phyloP scores from a whole-genome alignment of 78 protist genomes.

The Isochrysis galbana region DNA sequence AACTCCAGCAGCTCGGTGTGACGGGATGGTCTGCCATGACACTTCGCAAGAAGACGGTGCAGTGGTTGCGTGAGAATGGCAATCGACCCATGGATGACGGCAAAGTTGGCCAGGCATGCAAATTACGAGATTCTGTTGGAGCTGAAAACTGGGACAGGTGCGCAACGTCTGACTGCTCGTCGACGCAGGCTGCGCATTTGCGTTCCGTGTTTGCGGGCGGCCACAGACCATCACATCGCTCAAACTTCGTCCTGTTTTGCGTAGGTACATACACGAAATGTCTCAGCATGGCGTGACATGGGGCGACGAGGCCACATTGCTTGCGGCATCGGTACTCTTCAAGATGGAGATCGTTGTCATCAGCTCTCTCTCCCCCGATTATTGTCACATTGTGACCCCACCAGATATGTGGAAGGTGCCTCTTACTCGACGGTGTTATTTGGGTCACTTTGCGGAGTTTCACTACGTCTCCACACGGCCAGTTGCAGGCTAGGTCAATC shows the following conservation, averaged over 20 bases:
- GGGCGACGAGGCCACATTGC: slow-evolving; percentile 25
- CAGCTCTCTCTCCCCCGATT: not conserved
- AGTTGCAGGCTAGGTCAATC: no score
- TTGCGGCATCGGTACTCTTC: not conserved
- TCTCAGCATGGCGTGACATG: not conserved
- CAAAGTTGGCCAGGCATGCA: not conserved
- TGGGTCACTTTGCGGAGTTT: not conserved
- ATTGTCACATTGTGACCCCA: slow-evolving; percentile 7
- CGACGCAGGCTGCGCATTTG: no score
- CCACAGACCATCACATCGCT: no score
- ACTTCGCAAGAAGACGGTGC: not conserved
- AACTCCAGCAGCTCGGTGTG: not conserved
- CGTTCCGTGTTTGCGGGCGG: no score
- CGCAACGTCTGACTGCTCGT: no score
- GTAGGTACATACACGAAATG: not conserved
- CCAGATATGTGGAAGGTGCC: not conserved
- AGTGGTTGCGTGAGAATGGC: not conserved
- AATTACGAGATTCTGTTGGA: not conserved
- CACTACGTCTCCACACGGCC: slow-evolving; percentile 6
- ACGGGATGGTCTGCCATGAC: not conserved
- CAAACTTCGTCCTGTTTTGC: no score
- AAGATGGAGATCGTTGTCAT: not conserved
- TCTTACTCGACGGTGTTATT: not conserved
- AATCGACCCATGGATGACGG: slow-evolving; percentile 4
- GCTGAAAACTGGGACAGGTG: not conserved